Evolutionary conservation across 805 yeast genomes (phyloP), one percentile per base, ranked within the genome.

Genomic region (Lipomyces orientalis): DNA sequence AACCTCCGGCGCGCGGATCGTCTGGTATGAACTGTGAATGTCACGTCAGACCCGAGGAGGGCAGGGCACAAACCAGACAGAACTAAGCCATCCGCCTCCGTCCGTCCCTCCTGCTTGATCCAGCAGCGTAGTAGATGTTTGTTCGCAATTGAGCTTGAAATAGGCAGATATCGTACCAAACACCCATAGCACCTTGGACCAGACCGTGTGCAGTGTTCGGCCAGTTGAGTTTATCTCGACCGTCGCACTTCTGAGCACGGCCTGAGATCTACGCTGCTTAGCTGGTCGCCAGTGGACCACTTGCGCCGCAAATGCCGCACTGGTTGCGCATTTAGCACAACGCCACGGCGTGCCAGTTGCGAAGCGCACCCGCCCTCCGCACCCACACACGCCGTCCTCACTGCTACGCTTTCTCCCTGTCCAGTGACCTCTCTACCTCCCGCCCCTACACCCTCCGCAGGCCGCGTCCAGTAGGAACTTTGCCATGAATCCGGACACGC

Each of bases 401-500:
- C 49, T 22, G n/a, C 49, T 16, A 19, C 19, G 49, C 49, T 16
- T 8, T 43, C 22, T n/a, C 22, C 49, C 49, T n/a, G 49, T 43
- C 19, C 49, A 43, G 49, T 43, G 22, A 22, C 8, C 49, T 43
- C 49, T n/a, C 16, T 19, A 2, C 49, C n/a, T 43, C 49, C 49
- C 49, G 22, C 49, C n/a, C 49, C 49, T 22, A 43, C 49, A 16
- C 49, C 49, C 49, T 43, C 49, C 49, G 49, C 49, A 43, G 55
- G 55, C 34, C 34, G 55, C 55, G 55, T 52, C 55, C 55, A 52
- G 34, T 31, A 52, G 34, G 55, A 25, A 52, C n/a, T 25, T 52
- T 25, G 31, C n/a, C 55, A 65, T 65, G 68, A 65, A 65, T 65
- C 52, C 62, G 65, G 68, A 65, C 61, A 55, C 64, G 57, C 57